Conservation (phyloP, 78 protist genomes). For the Fonticula alba region DNA sequence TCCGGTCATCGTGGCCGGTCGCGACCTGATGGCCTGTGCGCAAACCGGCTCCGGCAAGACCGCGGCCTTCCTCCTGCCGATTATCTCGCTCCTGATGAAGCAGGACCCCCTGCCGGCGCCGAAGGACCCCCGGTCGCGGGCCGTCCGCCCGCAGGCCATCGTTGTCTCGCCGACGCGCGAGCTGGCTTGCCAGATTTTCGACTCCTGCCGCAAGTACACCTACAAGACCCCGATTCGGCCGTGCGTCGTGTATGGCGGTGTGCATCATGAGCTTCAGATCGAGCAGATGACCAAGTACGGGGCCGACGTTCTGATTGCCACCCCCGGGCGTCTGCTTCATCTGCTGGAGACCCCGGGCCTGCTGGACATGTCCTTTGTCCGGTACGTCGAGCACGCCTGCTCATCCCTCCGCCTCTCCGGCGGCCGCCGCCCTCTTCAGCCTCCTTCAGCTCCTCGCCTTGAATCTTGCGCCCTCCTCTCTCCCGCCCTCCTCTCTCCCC, state of each 20-base stretch:
- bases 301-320: conserved; percentile 75
- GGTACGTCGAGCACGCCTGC: too few species aligned
- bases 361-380: too few species aligned
- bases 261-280: conserved; percentile 32
- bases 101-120: too few species aligned
- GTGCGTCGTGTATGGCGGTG: conserved; percentile 40
- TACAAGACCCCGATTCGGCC: background rate
- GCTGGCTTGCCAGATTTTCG: conserved; percentile 67
- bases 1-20: conserved; percentile 47
- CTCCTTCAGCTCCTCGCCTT: too few species aligned
- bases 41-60: conserved; percentile 94
- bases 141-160: conserved; percentile 30
- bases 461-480: too few species aligned
- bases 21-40: conserved; percentile 98
- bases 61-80: conserved; percentile 69
- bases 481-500: too few species aligned
- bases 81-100: conserved; percentile 13
- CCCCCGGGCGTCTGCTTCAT: conserved; percentile 66
- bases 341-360: background rate
- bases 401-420: conserved; percentile 5
- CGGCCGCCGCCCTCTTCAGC: too few species aligned
- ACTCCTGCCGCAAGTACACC: conserved; percentile 44
- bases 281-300: conserved; percentile 24
- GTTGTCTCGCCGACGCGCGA: conserved; percentile 78
- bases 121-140: too few species aligned